Percentiles rank a stretch among this genome's conserved stretches.
phyloP scores from a whole-genome alignment of 345 rosid genomes.

The Excoecaria cochinchinensis region DNA sequence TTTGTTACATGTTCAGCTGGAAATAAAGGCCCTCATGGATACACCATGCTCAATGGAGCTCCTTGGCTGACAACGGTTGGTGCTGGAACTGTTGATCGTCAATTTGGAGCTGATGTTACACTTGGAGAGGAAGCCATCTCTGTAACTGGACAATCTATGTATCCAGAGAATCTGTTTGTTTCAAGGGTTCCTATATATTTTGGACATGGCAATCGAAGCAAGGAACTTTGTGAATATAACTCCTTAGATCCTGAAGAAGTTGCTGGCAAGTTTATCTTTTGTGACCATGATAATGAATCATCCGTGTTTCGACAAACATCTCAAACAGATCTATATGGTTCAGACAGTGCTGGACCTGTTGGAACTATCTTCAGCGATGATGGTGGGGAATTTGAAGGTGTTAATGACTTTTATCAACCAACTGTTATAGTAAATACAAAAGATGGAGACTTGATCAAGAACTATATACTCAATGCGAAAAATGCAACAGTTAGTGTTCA shows the following conservation, averaged over 20 bases:
- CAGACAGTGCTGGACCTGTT: constrained; percentile 27
- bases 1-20: constrained; percentile 53
- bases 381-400: constrained; percentile 10
- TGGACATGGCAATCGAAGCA: constrained; percentile 42
- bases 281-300: constrained; percentile 24
- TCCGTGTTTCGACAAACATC: neutral
- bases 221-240: constrained; percentile 30
- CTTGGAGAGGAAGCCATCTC: constrained; percentile 23
- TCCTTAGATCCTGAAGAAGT: constrained; percentile 36
- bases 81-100: constrained; percentile 40
- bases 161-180: constrained; percentile 39
- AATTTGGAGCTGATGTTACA: constrained; percentile 27
- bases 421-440: constrained; percentile 20
- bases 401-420: constrained; percentile 28
- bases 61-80: constrained; percentile 49
- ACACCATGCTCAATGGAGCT: constrained; percentile 39
- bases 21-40: constrained; percentile 41
- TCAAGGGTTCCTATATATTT: constrained; percentile 35
- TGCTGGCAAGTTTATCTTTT: constrained; percentile 40
- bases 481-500: constrained; percentile 28
- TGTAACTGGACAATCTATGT: constrained; percentile 33
- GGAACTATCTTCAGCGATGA: constrained; percentile 41
- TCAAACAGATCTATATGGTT: constrained; percentile 19
- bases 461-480: constrained; percentile 18
- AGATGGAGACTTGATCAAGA: constrained; percentile 31